These are phyloP conservation scores for Leishmania tarentolae DNA, from an alignment of 208 protist genomes.

Conservation along the genomic window DNA sequence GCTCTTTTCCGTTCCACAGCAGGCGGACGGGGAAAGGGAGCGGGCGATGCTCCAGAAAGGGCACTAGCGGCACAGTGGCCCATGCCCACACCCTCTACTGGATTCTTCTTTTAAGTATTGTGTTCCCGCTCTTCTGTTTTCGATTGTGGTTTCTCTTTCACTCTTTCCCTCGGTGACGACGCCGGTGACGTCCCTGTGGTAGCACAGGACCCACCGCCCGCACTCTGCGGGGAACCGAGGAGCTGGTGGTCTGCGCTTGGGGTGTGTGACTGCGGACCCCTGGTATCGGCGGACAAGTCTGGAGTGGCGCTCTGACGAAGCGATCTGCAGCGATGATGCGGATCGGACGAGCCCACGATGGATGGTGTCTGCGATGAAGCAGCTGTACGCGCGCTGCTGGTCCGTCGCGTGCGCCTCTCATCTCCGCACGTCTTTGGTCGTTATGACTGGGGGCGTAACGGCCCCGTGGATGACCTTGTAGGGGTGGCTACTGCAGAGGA, in stretches of 20 bases:
- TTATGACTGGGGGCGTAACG: background rate
- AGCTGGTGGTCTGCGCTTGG: background rate
- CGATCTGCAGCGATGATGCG: background rate
- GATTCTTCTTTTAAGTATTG: background rate
- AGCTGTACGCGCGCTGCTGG: background rate
- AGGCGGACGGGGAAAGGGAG: background rate
- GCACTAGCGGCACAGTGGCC: background rate
- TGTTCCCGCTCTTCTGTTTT: background rate
- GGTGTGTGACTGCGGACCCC: too few relatives aligned
- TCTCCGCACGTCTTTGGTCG: background rate
- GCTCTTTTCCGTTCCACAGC: background rate
- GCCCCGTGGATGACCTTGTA: background rate
- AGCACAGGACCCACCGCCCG: background rate
- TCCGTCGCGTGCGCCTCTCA: background rate
- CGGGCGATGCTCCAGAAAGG: background rate
- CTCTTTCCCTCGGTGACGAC: background rate
- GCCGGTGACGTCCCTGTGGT: background rate
- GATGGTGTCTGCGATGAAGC: background rate
- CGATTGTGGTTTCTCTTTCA: background rate
- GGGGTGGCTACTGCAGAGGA: background rate
- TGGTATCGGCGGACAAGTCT: background rate
- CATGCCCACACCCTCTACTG: background rate
- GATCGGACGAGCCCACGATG: background rate
- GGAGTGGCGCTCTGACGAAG: background rate
- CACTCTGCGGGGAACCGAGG: background rate